These are phyloP conservation scores for Cicer yamashitae DNA, from an alignment of 306 rosid genomes.

Conservation along the genomic window DNA sequence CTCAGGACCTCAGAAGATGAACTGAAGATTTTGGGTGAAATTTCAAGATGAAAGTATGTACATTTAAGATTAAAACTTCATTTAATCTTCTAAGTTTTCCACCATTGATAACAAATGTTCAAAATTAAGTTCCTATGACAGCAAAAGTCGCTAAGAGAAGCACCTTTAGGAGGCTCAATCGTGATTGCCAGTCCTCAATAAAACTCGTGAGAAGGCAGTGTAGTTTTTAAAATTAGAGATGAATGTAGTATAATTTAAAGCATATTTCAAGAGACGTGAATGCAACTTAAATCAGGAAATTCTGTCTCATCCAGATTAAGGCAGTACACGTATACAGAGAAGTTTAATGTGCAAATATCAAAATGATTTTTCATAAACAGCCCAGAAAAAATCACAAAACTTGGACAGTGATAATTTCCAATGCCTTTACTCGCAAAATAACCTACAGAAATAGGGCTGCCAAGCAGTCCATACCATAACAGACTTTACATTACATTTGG, in stretches of 20 bases:
- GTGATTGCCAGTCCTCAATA: not conserved
- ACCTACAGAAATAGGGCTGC: not conserved
- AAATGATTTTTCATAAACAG: not conserved
- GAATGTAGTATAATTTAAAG: not conserved
- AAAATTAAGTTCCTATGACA: not conserved
- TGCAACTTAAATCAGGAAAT: not conserved
- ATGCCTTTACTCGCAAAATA: not conserved
- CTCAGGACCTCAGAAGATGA: not conserved
- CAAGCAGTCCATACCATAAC: constrained; percentile 3
- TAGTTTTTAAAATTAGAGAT: not conserved
- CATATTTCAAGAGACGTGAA: not conserved
- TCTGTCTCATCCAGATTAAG: constrained; percentile 1
- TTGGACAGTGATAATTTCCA: constrained; percentile 7
- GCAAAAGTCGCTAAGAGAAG: not conserved
- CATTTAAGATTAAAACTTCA: not conserved
- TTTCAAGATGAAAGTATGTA: not conserved
- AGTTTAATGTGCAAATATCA: not conserved
- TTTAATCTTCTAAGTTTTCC: not conserved
- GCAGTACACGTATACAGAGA: not conserved
- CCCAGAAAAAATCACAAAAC: not conserved
- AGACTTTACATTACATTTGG: constrained; percentile 1
- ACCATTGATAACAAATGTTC: not conserved
- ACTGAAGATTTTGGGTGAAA: not conserved
- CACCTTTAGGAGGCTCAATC: not conserved
- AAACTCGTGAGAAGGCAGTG: not conserved